Evolutionary conservation across 306 rosid species (phyloP).

Genomic region (Cicer yamashitae): DNA sequence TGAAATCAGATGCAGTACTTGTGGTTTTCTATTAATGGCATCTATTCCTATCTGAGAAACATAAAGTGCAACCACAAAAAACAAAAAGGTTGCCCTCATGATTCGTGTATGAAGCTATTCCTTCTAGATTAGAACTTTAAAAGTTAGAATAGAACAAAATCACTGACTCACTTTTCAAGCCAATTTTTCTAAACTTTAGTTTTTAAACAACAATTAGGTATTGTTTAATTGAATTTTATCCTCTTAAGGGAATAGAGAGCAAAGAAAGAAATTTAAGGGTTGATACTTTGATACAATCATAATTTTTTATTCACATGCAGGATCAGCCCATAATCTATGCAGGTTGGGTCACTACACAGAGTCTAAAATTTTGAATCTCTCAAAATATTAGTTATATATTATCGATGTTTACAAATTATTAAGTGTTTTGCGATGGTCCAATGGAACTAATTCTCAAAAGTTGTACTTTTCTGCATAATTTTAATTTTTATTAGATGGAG

Average conservation of each 20-base stretch:
- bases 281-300: neutral
- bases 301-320: no score
- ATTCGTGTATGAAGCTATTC: conserved; percentile 10
- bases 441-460: no score
- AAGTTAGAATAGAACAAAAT: conserved; percentile 5
- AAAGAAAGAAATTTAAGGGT: neutral
- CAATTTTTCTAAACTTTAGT: neutral
- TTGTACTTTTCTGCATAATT: no score
- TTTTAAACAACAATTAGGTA: neutral
- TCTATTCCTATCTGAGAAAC: conserved; percentile 35
- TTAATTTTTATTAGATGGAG: no score
- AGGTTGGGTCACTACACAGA: no score
- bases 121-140: conserved; percentile 5
- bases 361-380: no score
- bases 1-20: conserved; percentile 13
- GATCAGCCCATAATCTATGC: no score
- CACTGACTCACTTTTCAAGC: neutral
- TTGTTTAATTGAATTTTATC: neutral
- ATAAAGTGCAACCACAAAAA: conserved; percentile 29
- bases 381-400: no score
- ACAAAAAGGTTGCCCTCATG: neutral
- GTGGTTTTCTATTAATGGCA: conserved; percentile 30
- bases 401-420: no score
- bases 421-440: no score
- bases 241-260: neutral